These are phyloP conservation scores for Trametes meyenii DNA, from an alignment of 768 basidiomycete genomes.

Conservation along the genomic window DNA sequence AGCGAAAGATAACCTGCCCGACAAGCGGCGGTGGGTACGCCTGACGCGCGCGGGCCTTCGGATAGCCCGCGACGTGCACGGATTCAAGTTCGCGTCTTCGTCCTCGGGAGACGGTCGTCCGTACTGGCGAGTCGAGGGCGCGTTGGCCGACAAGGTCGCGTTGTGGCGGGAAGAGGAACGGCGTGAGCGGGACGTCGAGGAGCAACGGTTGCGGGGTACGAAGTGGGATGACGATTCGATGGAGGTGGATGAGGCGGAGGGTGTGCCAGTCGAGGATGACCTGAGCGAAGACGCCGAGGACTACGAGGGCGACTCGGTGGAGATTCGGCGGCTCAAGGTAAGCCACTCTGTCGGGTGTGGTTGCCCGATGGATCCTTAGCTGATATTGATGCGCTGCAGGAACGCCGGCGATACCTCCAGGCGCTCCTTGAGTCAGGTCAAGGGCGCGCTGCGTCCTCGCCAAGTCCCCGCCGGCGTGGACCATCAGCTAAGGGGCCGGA, in stretches of 20 bases:
- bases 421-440: constrained; percentile 58
- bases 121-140: constrained; percentile 66
- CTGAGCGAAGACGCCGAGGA: constrained; percentile 48
- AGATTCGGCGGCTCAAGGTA: constrained; percentile 84
- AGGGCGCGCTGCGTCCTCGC: constrained; percentile 33
- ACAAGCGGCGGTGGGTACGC: constrained; percentile 69
- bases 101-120: constrained; percentile 48
- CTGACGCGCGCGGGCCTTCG: constrained; percentile 70
- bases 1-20: constrained; percentile 28
- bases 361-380: constrained; percentile 23
- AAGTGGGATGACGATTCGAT: constrained; percentile 69
- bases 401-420: constrained; percentile 73
- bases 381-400: constrained; percentile 42
- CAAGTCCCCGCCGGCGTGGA: constrained; percentile 34
- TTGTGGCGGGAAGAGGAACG: constrained; percentile 73
- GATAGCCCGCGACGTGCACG: constrained; percentile 70
- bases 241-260: constrained; percentile 68
- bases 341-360: constrained; percentile 20
- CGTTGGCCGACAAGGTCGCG: constrained; percentile 66
- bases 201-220: constrained; percentile 59
- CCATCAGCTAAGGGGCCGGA: constrained; percentile 34
- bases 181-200: constrained; percentile 68
- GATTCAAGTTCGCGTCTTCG: constrained; percentile 58
- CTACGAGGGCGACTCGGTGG: constrained; percentile 68
- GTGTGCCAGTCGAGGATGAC: constrained; percentile 50